phyloP scores from a whole-genome alignment of 768 basidiomycete species.

The Leccinum truebloodii region DNA sequence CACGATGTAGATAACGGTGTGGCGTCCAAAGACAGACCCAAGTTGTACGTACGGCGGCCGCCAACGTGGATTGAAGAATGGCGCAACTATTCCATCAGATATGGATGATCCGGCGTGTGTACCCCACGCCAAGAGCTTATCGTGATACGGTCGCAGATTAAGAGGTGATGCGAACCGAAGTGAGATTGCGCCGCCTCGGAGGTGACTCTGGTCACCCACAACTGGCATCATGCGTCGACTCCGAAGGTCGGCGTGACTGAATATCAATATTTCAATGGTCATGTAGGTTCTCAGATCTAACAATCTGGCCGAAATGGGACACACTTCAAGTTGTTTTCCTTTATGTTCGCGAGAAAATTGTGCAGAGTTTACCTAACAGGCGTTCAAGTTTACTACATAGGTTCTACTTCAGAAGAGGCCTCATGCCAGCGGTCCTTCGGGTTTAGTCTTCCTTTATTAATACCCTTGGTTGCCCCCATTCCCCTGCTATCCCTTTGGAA shows the following conservation, averaged over 20 bases:
- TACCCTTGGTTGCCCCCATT: not conserved
- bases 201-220: not conserved
- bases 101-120: not conserved
- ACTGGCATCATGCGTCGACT: not conserved
- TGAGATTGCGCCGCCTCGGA: not conserved
- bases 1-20: not conserved
- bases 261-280: not conserved
- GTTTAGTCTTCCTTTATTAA: not conserved
- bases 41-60: not conserved
- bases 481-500: constrained; percentile 19
- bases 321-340: not conserved
- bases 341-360: not conserved
- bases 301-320: not conserved
- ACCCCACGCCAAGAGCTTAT: not conserved
- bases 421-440: constrained; percentile 2
- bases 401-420: constrained; percentile 1
- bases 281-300: not conserved
- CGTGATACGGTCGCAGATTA: constrained; percentile 16
- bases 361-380: constrained; percentile 14
- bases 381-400: constrained; percentile 2
- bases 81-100: not conserved
- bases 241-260: not conserved
- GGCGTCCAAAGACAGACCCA: not conserved
- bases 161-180: constrained; percentile 8
- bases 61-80: not conserved